Base-by-base conservation (phyloP, 1,284 basidiomycete species). In the Puccinia novopanici region DNA sequence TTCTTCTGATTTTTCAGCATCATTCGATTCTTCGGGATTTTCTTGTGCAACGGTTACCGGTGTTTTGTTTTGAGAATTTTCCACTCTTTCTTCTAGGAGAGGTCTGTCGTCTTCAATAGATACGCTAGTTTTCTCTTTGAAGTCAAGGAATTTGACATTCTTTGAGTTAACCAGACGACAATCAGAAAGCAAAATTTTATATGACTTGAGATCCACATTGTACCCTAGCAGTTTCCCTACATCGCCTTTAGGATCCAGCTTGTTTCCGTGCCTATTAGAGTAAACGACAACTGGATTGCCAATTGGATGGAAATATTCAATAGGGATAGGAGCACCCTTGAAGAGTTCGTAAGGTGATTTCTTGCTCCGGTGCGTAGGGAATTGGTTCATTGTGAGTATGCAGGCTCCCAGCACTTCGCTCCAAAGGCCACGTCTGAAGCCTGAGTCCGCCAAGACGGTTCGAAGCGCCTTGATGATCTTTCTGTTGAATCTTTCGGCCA, bases 281-380 rank as follows among this genome's bases (percentile, higher is more conserved):
- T 50, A 1, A 24, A 67, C 4, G 12, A 17, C 40, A 3, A 61
- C 12, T 61, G 40, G 40, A 67, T 48, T 67, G 12, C 67, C 45
- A 17, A 70, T 70, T 24, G 67, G 67, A 42, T 52, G 45, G n/a
- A 70, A 52, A 17, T 27, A 70, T 0, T 70, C 22, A 3, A 70
- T 12, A 1, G 67, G 67, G 2, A 70, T 50, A 17, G n/a, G 1
- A 4, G 12, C 2, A 17, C 50, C 19, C n/a, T 70, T 52, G 48
- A 70, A 70, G n/a, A 70, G 45, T 45, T 70, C 48, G 22, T 50
- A 70, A 2, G 67, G 67, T n/a, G 45, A 50, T 50, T 70, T 70
- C 19, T 67, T 67, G 24, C 40, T 48, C 9, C 17, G 2, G 34
- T 67, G 65, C 34, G n/a, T n/a, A n/a, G n/a, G n/a, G n/a, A n/a